Percentiles rank a stretch among this genome's conserved stretches.
These are phyloP conservation scores for Lodderomyces pseudojiufengensis DNA, from an alignment of 1,139 yeast species.

Conservation along the genomic window DNA sequence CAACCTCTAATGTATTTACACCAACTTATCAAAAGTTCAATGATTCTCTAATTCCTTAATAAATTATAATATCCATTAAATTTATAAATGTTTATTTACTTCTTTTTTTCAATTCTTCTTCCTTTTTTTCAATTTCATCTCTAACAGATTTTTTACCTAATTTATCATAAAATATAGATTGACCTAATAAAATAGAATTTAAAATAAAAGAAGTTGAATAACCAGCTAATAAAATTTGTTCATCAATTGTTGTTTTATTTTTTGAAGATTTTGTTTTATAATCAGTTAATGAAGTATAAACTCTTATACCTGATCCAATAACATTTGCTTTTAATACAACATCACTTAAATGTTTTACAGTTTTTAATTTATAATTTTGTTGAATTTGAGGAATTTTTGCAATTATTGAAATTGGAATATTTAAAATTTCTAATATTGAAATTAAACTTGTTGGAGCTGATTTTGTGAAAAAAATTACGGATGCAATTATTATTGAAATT, in stretches of 20 bases:
- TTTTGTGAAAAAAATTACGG: conserved; percentile 28
- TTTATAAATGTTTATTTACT: background rate
- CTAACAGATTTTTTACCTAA: conserved; percentile 10
- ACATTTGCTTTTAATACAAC: conserved; percentile 54
- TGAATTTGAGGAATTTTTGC: conserved; percentile 57
- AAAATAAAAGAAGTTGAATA: conserved; percentile 32
- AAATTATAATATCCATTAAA: too few species aligned
- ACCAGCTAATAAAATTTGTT: conserved; percentile 34
- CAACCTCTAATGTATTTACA: too few species aligned
- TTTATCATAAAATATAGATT: conserved; percentile 26
- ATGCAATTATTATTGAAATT: conserved; percentile 25
- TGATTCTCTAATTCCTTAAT: too few species aligned
- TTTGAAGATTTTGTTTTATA: conserved; percentile 21
- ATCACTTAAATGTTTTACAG: conserved; percentile 53
- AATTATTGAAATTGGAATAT: conserved; percentile 51
- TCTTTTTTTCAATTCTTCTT: background rate
- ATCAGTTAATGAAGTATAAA: conserved; percentile 50
- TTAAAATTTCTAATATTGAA: conserved; percentile 42
- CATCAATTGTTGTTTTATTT: conserved; percentile 15
- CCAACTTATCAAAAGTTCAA: too few species aligned
- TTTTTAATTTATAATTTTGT: conserved; percentile 42
- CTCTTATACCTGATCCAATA: conserved; percentile 52
- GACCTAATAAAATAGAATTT: conserved; percentile 33
- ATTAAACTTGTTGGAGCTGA: conserved; percentile 31
- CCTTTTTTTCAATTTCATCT: conserved; percentile 6